phyloP scores from a whole-genome alignment of 2,329 filamentous ascomycete species.

The Calycina herbarum region DNA sequence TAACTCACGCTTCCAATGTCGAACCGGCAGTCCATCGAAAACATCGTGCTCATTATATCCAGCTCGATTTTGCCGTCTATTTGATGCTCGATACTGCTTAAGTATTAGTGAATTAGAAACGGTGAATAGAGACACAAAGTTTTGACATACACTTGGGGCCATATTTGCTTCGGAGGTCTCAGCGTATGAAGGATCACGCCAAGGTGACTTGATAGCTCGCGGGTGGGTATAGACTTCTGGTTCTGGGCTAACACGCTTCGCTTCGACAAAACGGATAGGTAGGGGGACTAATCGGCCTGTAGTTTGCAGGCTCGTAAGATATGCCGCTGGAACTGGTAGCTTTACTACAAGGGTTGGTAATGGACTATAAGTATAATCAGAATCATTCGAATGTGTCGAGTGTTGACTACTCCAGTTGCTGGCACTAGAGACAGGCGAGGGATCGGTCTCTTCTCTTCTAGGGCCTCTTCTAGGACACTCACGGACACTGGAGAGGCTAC shows the following conservation, averaged over 20 bases:
- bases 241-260: not conserved
- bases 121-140: not conserved
- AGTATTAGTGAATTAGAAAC: not conserved
- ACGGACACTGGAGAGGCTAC: not conserved
- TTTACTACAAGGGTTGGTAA: not conserved
- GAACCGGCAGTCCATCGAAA: conserved; percentile 65
- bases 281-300: not conserved
- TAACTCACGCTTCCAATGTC: conserved; percentile 80
- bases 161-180: conserved; percentile 6
- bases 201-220: not conserved
- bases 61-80: conserved; percentile 36
- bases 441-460: not conserved
- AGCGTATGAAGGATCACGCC: not conserved
- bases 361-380: not conserved
- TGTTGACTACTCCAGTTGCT: not conserved
- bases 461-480: not conserved
- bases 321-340: not conserved
- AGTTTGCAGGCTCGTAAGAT: not conserved
- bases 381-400: not conserved
- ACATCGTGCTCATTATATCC: conserved; percentile 55
- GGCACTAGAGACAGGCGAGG: not conserved
- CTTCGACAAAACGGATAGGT: not conserved
- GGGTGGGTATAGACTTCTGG: not conserved
- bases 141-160: conserved; percentile 16
- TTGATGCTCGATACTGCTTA: conserved; percentile 33